Percentiles rank a stretch among this genome's conserved stretches.
phyloP scores from a whole-genome alignment of 164 flowering plant genomes.

The Vitis vinifera region DNA sequence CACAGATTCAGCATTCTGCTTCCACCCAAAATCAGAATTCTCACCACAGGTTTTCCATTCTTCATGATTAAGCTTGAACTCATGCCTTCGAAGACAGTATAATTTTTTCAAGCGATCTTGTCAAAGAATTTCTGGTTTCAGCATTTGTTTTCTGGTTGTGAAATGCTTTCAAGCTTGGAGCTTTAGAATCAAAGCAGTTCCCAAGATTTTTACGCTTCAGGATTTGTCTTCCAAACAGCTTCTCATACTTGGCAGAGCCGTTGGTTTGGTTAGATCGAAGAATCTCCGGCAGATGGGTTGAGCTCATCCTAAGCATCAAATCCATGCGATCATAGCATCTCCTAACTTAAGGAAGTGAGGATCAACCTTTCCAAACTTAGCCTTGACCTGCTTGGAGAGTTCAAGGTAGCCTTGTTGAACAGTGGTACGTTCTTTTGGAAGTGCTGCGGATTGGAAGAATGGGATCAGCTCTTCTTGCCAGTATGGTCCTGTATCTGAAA shows the following conservation, averaged over 20 bases:
- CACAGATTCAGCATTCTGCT: background rate
- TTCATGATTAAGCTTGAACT: slow-evolving; percentile 3
- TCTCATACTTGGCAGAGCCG: slow-evolving; percentile 17
- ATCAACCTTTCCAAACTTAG: slow-evolving; percentile 20
- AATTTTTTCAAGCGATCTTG: slow-evolving; percentile 50
- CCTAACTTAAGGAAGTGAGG: slow-evolving; percentile 27
- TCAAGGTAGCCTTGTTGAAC: slow-evolving; percentile 32
- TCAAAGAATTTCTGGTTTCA: slow-evolving; percentile 41
- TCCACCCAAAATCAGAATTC: slow-evolving; percentile 1
- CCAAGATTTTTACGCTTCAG: slow-evolving; percentile 69
- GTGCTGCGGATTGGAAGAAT: slow-evolving; percentile 21
- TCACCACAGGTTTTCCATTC: background rate
- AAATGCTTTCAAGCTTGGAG: slow-evolving; percentile 74
- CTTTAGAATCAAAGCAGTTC: slow-evolving; percentile 54
- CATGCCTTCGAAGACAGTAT: slow-evolving; percentile 68
- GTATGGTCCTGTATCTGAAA: slow-evolving; percentile 86
- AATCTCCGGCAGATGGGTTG: slow-evolving; percentile 11
- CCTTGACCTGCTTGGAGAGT: slow-evolving; percentile 33
- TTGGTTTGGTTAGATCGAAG: slow-evolving; percentile 17
- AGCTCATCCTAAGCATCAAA: slow-evolving; percentile 24
- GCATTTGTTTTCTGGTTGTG: slow-evolving; percentile 48
- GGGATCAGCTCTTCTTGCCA: slow-evolving; percentile 36
- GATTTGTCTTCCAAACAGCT: slow-evolving; percentile 36
- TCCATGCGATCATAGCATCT: slow-evolving; percentile 33
- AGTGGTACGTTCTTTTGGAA: slow-evolving; percentile 23